Conservation (phyloP, 169 alveolate species). For the Plasmodium knowlesi region DNA sequence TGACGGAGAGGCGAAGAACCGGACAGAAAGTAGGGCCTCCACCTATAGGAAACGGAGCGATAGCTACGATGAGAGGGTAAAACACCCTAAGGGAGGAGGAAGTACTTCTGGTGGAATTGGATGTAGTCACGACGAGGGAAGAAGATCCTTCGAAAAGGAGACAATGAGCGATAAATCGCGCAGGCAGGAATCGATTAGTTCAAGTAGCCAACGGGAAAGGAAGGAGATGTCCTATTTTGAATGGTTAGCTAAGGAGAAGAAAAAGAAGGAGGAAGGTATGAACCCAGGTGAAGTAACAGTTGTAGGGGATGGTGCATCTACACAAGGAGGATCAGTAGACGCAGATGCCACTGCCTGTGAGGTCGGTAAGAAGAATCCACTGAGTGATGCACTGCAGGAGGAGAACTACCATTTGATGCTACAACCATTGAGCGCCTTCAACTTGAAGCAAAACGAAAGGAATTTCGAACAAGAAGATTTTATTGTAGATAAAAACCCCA, state of each 20-base stretch:
- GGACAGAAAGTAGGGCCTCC: neutral
- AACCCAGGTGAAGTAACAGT: neutral
- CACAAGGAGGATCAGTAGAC: neutral
- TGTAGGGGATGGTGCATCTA: neutral
- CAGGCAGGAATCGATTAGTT: neutral
- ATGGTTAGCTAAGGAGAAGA: conserved; percentile 63
- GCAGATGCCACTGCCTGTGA: neutral
- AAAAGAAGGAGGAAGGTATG: conserved; percentile 1
- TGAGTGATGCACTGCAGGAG: conserved; percentile 7
- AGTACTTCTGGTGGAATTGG: neutral
- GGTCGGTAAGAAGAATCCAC: neutral
- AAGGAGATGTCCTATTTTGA: conserved; percentile 67
- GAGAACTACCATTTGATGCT: conserved; percentile 10
- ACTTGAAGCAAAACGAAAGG: conserved; percentile 55
- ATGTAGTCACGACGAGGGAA: neutral
- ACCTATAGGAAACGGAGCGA: conserved; percentile 3
- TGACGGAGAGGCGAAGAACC: neutral
- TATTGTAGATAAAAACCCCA: conserved; percentile 61
- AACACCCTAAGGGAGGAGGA: neutral
- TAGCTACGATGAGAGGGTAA: conserved; percentile 8
- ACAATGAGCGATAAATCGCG: neutral
- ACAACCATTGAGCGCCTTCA: conserved; percentile 58
- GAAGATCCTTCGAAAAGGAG: neutral
- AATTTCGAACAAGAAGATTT: conserved; percentile 53
- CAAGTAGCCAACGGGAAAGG: conserved; percentile 11